phyloP scores from a whole-genome alignment of 441 rosid species.

The Breynia disticha region DNA sequence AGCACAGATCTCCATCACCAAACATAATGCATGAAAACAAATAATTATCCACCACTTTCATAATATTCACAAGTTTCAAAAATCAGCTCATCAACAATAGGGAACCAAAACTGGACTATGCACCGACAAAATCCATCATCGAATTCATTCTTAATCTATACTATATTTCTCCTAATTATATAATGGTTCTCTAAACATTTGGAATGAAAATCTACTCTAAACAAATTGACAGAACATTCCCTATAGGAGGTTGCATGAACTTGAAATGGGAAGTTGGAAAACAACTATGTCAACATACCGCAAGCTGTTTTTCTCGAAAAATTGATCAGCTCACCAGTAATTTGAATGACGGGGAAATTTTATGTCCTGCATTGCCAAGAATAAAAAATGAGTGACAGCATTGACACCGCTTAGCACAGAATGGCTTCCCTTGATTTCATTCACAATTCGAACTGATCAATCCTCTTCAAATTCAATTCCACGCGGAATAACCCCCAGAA shows the following conservation, averaged over 20 bases:
- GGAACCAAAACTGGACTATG: too few species aligned
- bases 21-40: too few species aligned
- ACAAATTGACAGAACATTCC: not conserved
- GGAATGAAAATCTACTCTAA: constrained; percentile 15
- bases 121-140: not conserved
- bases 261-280: constrained; percentile 13
- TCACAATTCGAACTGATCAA: constrained; percentile 26
- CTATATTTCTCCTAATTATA: not conserved
- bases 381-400: constrained; percentile 18
- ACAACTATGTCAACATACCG: constrained; percentile 21
- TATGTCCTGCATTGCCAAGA: constrained; percentile 24
- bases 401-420: constrained; percentile 15
- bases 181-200: constrained; percentile 4
- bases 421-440: constrained; percentile 27
- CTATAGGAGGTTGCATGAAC: constrained; percentile 15
- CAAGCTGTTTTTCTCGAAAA: constrained; percentile 14
- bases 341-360: constrained; percentile 17
- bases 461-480: constrained; percentile 34
- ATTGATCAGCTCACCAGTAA: constrained; percentile 18
- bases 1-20: too few species aligned
- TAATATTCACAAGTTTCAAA: too few species aligned
- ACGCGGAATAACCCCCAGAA: constrained; percentile 27
- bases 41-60: too few species aligned
- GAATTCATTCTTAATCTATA: constrained; percentile 10
- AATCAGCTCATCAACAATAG: too few species aligned